A percentile compares a stretch with the other conserved stretches of the same genome.
Conservation (phyloP, 768 basidiomycete genomes). For the Panellus pusillus region DNA sequence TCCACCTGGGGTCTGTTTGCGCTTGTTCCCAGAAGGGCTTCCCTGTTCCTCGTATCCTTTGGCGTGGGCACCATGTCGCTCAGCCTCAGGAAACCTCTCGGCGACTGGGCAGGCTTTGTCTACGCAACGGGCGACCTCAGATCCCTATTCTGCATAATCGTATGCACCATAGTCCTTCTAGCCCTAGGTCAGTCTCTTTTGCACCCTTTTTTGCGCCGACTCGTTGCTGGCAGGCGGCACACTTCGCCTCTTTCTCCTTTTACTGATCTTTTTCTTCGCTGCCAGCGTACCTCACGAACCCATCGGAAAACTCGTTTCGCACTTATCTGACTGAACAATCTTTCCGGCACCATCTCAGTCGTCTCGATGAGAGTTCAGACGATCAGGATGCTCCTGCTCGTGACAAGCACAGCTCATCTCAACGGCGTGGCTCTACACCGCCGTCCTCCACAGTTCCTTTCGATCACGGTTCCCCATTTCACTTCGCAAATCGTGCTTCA, state of each 20-base stretch:
- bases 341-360: slow-evolving; percentile 90
- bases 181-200: slow-evolving; percentile 62
- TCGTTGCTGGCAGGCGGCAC: background rate
- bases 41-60: slow-evolving; percentile 58
- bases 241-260: background rate
- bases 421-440: slow-evolving; percentile 26
- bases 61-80: slow-evolving; percentile 64
- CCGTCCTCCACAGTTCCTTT: slow-evolving; percentile 28
- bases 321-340: slow-evolving; percentile 96
- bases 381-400: slow-evolving; percentile 38
- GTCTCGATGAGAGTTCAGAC: slow-evolving; percentile 69
- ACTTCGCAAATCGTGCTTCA: slow-evolving; percentile 91
- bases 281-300: slow-evolving; percentile 92
- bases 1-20: slow-evolving; percentile 37
- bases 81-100: slow-evolving; percentile 53
- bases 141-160: slow-evolving; percentile 68
- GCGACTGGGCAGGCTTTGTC: slow-evolving; percentile 50
- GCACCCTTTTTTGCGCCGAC: slow-evolving; percentile 10
- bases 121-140: slow-evolving; percentile 63
- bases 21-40: slow-evolving; percentile 43
- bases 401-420: slow-evolving; percentile 26
- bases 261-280: slow-evolving; percentile 11
- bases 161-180: slow-evolving; percentile 66
- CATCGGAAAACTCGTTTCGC: slow-evolving; percentile 90
- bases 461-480: slow-evolving; percentile 55